Conservation (phyloP, 1,284 basidiomycete genomes). For the Puccinia coronata region DNA sequence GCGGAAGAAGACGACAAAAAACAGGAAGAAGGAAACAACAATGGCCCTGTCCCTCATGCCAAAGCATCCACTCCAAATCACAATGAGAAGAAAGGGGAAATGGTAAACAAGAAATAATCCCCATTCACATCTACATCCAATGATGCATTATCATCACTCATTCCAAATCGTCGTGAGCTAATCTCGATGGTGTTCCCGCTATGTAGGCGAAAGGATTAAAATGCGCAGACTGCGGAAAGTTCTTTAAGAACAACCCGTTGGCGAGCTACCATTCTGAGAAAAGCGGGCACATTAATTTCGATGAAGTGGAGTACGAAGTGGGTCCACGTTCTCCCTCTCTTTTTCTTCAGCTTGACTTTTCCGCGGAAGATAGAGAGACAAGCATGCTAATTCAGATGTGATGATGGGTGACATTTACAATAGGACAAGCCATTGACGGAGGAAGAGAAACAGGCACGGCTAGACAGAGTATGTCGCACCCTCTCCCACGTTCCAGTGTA, state of each 20-base stretch:
- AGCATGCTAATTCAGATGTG: neutral
- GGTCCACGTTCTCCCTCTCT: neutral
- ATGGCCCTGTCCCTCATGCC: neutral
- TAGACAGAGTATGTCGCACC: conserved; percentile 65
- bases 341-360: neutral
- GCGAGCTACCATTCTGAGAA: conserved; percentile 95
- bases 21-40: conserved; percentile 2
- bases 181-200: too few relatives aligned
- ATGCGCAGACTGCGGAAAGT: conserved; percentile 35
- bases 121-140: neutral
- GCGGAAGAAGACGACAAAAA: neutral
- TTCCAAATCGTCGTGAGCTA: neutral
- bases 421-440: conserved; percentile 89
- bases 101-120: neutral
- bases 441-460: conserved; percentile 82
- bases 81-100: neutral
- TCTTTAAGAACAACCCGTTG: conserved; percentile 72
- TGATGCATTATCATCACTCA: neutral
- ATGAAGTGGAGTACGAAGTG: conserved; percentile 88
- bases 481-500: neutral
- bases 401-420: neutral
- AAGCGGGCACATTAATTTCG: conserved; percentile 77
- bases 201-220: conserved; percentile 33
- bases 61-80: neutral
- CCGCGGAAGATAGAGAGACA: too few relatives aligned